Evolutionary conservation across 352 stramenopile species (phyloP).

Genomic region (Phytophthora hibernalis): DNA sequence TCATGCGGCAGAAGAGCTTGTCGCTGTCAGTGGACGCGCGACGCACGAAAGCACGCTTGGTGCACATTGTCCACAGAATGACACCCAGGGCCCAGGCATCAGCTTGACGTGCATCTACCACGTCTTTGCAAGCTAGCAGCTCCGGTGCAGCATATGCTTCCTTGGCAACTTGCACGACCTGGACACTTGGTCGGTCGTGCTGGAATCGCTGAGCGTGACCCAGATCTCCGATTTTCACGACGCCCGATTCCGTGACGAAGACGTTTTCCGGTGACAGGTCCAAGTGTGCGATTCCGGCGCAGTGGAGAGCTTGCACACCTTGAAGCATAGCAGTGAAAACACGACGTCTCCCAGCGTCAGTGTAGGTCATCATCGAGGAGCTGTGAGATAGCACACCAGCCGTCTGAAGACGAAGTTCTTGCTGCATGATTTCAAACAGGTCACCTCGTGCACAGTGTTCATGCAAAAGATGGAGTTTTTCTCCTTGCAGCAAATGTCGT

Average conservation of each 20-base stretch:
- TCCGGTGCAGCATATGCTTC: conserved; percentile 76
- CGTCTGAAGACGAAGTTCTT: conserved; percentile 55
- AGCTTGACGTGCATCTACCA: conserved; percentile 60
- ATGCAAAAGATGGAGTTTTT: conserved; percentile 68
- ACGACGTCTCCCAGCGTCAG: conserved; percentile 44
- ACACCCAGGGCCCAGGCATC: conserved; percentile 81
- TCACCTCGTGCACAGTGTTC: conserved; percentile 75
- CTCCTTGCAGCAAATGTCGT: conserved; percentile 52
- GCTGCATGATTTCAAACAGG: conserved; percentile 58
- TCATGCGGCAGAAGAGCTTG: conserved; percentile 55
- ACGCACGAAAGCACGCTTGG: conserved; percentile 65
- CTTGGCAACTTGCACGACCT: conserved; percentile 55
- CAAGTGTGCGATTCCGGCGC: conserved; percentile 88
- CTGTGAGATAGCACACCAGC: conserved; percentile 37
- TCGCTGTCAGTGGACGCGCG: conserved; percentile 53
- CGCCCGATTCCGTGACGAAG: conserved; percentile 87
- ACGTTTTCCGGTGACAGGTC: conserved; percentile 96
- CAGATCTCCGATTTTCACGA: conserved; percentile 91
- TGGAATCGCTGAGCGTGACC: conserved; percentile 70
- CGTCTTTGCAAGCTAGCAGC: conserved; percentile 37
- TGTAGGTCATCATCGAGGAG: conserved; percentile 42
- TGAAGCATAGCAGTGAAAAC: conserved; percentile 83
- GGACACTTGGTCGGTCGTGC: conserved; percentile 27
- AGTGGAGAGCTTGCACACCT: conserved; percentile 89
- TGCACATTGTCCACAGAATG: conserved; percentile 71